Evolutionary conservation across 768 basidiomycete species (phyloP).

Genomic region (Mycena epipterygia): DNA sequence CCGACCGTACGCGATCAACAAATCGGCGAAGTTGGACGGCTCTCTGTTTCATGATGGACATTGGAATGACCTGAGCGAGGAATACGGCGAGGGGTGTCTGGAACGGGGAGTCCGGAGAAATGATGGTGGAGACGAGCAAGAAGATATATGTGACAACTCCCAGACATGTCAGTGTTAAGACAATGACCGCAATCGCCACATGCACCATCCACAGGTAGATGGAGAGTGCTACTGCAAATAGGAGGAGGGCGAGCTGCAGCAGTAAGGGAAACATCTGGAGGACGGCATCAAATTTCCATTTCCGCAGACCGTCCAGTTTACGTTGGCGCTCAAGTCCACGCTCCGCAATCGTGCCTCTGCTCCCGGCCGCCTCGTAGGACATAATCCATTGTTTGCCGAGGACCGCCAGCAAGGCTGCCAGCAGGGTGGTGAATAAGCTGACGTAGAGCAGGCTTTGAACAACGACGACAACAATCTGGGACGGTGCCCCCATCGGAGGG

Average conservation of each 20-base stretch:
- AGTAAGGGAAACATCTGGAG: not conserved
- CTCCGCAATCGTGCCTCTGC: not conserved
- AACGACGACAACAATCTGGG: not conserved
- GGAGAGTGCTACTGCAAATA: not conserved
- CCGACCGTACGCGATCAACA: too few relatives aligned
- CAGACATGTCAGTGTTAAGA: not conserved
- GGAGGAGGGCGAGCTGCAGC: not conserved
- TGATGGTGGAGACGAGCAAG: not conserved
- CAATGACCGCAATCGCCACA: not conserved
- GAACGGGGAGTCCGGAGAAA: not conserved
- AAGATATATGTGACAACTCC: not conserved
- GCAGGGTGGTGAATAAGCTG: not conserved
- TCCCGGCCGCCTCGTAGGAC: not conserved
- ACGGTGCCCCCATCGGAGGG: not conserved
- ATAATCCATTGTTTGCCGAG: not conserved
- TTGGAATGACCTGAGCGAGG: too few relatives aligned
- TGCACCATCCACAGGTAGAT: not conserved
- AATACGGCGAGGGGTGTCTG: not conserved
- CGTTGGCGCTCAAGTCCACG: not conserved
- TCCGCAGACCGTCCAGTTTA: not conserved
- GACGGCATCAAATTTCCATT: not conserved
- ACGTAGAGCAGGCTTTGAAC: not conserved
- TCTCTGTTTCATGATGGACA: too few relatives aligned
- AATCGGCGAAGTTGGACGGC: too few relatives aligned
- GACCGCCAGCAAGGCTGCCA: not conserved